Base-by-base conservation (phyloP, 169 alveolate species). In the Babesia sp. region DNA sequence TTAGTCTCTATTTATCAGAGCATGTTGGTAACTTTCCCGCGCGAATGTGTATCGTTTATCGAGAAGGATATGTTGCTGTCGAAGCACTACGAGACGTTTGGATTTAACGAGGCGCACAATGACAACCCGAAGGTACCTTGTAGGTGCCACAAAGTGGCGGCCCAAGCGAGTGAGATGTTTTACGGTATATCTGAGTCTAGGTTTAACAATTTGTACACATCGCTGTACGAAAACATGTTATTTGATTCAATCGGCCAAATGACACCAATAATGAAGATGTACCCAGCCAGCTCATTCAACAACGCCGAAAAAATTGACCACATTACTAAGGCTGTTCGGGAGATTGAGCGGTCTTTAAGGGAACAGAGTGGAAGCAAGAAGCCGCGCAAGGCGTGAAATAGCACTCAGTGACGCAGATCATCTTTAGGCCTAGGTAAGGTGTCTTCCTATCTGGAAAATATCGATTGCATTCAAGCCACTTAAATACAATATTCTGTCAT, bases 111-210 rank as follows among this genome's bases (percentile, higher is more conserved):
- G 45, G 50, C 68, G 46, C 87, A 79, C 71, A 71, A 63, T 29
- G 87, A 79, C 70, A 70, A 71, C 64, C 87, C 87, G 20, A 79
- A 69, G 57, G 74, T 71, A 28, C 87, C 83, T 0, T 79, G 87
- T 26, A 57, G 66, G 45, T 79, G 87, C 77, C 63, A 51, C 42
- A 77, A 67, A 45, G 54, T 46, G 11, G 64, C 74, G 6, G 42
- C 66, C 18, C 34, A 44, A 7, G 67, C 60, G 24, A 55, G 37
- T 29, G 56, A 39, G 20, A 0, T 71, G 69, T 79, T 70, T 36
- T 71, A 67, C 53, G 83, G 87, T 4, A 79, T 79, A 24, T 64
- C 87, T 9, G 84, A 71, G 59, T 31, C 76, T 18, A 29, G 87
- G 14, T 79, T 79, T 60, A 66, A 39, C 57, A 71, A 54, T 41